Conservation (phyloP, 805 yeast species). For the Candida nemodendra region DNA sequence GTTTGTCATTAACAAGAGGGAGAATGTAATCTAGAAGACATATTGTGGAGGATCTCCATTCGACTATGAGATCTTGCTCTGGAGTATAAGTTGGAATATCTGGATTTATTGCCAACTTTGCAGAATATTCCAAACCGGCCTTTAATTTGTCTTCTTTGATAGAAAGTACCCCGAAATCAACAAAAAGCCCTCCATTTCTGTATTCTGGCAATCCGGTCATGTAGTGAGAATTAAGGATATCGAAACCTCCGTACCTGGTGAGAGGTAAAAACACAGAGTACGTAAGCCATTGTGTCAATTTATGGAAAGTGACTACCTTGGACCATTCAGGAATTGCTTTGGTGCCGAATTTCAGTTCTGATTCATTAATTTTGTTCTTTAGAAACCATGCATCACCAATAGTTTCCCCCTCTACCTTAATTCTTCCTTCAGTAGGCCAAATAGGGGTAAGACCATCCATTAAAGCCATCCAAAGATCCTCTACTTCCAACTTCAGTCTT, state of each 20-base stretch:
- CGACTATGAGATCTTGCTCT: slow-evolving; percentile 59
- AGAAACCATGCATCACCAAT: slow-evolving; percentile 66
- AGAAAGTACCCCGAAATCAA: slow-evolving; percentile 51
- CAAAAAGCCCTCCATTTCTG: slow-evolving; percentile 63
- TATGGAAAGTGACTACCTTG: slow-evolving; percentile 59
- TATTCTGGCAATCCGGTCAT: slow-evolving; percentile 62
- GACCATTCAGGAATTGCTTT: slow-evolving; percentile 34
- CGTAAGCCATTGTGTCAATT: slow-evolving; percentile 65
- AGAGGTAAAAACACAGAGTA: slow-evolving; percentile 59
- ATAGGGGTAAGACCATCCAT: slow-evolving; percentile 57
- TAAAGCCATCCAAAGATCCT: slow-evolving; percentile 51
- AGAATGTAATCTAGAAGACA: slow-evolving; percentile 54
- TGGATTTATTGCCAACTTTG: slow-evolving; percentile 26
- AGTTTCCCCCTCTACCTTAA: slow-evolving; percentile 46
- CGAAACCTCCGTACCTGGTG: slow-evolving; percentile 43
- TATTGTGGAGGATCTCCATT: slow-evolving; percentile 64
- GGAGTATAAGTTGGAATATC: slow-evolving; percentile 51
- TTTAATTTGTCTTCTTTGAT: slow-evolving; percentile 42
- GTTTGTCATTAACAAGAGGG: slow-evolving; percentile 48
- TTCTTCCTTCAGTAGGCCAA: slow-evolving; percentile 60
- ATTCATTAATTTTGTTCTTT: slow-evolving; percentile 29
- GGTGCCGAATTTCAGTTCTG: slow-evolving; percentile 18
- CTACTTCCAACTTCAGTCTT: slow-evolving; percentile 38
- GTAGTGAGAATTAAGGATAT: slow-evolving; percentile 35
- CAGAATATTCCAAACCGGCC: slow-evolving; percentile 39